Base-by-base conservation (phyloP, 345 rosid species). In the Lumnitzera littorea region DNA sequence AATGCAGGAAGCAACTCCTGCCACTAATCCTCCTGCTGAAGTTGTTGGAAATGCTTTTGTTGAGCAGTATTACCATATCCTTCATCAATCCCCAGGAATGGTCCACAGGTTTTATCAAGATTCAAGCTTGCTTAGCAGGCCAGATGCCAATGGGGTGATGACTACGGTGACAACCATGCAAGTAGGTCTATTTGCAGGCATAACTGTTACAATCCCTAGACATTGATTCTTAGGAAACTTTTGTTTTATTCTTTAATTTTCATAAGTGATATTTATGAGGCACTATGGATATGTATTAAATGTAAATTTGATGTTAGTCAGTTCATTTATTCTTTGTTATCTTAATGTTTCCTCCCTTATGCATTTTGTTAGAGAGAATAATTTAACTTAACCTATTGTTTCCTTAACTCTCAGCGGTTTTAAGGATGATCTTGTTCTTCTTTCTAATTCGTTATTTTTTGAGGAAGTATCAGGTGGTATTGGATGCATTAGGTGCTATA, bases 61-160 rank as follows among this genome's bases (percentile, higher is more conserved):
- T 58, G 80, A 72, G 71, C 92, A 83, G 58, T 86, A 86, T 76
- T 86, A 86, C 68, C 81, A 76, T 56, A 79, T 78, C 62, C 92
- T 86, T 72, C 92, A 78, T 60, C 79, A 76, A n/a, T 78, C 84
- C 2, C 89, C 92, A 0, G 74, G 50, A 29, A 14, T 74, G 71
- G 89, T 78, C 56, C 78, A 74, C 65, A 77, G 81, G 36, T 86
- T 86, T 80, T 86, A 86, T 71, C 89, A 80, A 57, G 92, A 86
- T 69, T 76, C 77, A 20, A 86, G 89, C 65, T 62, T 73, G 65
- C 65, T 86, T 31, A 84, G 87, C 68, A 75, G 94, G 27, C 87
- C 84, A 25, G 86, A 82, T 72, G 55, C 36, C 24, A 29, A 72
- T 15, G 94, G 86, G 47, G 62, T 49, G 11, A 82, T 86, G 87